Conservation (phyloP, 129 eudicot genomes). For the Flaveria trinervia region DNA sequence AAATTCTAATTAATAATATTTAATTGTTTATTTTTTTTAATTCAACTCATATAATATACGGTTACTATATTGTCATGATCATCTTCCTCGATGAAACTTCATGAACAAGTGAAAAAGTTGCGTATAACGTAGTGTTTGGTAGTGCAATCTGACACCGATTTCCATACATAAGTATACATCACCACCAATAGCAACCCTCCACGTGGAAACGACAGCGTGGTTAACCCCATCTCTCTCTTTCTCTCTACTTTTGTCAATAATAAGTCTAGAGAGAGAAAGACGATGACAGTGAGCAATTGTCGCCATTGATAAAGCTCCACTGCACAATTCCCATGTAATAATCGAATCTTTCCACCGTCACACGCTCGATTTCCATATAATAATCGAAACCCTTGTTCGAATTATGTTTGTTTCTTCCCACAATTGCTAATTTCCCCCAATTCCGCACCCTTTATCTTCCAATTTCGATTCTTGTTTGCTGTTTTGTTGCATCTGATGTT, state of each 20-base stretch:
- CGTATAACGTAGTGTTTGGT: constrained; percentile 21
- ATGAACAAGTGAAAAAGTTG: constrained; percentile 6
- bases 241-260: constrained; percentile 7
- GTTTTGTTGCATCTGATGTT: constrained; percentile 51
- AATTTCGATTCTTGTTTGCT: constrained; percentile 1
- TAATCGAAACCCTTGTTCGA: no score
- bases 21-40: no score
- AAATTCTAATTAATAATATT: no score
- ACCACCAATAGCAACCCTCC: constrained; percentile 18
- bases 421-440: neutral
- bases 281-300: constrained; percentile 23
- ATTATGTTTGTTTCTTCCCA: no score
- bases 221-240: constrained; percentile 10
- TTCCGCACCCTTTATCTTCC: neutral
- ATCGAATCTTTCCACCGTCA: no score
- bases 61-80: neutral
- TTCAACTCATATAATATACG: no score
- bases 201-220: constrained; percentile 34
- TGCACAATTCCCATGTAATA: no score
- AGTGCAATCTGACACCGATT: constrained; percentile 28
- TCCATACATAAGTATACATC: constrained; percentile 30
- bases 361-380: no score
- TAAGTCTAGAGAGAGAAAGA: constrained; percentile 26
- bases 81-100: neutral
- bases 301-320: constrained; percentile 33